phyloP scores from a whole-genome alignment of 2,329 filamentous ascomycete species.

The Penicillium sp. region DNA sequence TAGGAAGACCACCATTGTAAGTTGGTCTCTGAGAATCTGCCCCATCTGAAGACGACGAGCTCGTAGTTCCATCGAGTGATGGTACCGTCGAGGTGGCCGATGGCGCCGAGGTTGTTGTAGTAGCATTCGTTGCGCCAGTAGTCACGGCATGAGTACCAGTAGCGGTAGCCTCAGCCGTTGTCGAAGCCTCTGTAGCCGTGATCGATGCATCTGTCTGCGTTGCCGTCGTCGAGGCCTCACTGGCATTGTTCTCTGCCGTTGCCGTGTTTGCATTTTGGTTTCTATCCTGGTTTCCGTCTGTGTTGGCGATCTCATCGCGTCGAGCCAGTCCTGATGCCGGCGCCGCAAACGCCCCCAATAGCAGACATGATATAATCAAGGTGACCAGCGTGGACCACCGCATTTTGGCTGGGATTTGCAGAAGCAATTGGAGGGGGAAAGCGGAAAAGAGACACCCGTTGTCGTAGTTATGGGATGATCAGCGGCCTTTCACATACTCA shows the following conservation, averaged over 20 bases:
- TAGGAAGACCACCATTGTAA: slow-evolving; percentile 57
- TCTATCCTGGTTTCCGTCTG: not conserved
- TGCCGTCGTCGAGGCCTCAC: slow-evolving; percentile 7
- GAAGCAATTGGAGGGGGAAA: not conserved
- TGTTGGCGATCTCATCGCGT: slow-evolving; percentile 5
- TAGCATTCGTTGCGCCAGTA: slow-evolving; percentile 9
- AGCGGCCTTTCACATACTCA: slow-evolving; percentile 3
- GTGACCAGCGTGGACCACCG: slow-evolving; percentile 16
- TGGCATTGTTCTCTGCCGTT: slow-evolving; percentile 1
- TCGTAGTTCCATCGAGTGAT: slow-evolving; percentile 24
- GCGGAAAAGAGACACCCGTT: not conserved
- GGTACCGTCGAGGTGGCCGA: slow-evolving; percentile 25
- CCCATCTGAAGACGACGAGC: slow-evolving; percentile 2
- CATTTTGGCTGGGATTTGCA: slow-evolving; percentile 14
- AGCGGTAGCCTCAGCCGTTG: slow-evolving; percentile 5
- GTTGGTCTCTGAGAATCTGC: slow-evolving; percentile 22
- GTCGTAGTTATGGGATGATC: not conserved
- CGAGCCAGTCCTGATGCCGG: slow-evolving; percentile 7
- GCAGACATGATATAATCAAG: slow-evolving; percentile 13
- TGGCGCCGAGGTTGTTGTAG: slow-evolving; percentile 11
- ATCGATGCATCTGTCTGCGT: slow-evolving; percentile 15
- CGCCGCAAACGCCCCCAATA: slow-evolving; percentile 17
- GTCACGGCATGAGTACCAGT: slow-evolving; percentile 12
- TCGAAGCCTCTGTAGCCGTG: slow-evolving; percentile 13
- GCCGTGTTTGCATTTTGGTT: not conserved